phyloP scores from a whole-genome alignment of 2,329 filamentous ascomycete genomes.

The Tolypocladium amazonense region DNA sequence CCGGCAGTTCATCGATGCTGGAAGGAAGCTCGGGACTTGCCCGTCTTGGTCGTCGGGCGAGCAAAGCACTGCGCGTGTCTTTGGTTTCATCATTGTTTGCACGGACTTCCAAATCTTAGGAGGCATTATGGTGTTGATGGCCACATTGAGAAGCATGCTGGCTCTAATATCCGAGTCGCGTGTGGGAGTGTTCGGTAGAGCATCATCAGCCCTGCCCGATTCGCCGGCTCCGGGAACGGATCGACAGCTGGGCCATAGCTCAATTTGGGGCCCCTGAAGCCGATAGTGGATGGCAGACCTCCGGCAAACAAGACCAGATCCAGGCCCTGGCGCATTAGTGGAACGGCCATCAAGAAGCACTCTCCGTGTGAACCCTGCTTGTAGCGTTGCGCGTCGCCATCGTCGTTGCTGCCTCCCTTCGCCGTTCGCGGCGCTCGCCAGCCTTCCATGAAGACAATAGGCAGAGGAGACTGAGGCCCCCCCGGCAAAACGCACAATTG shows the following conservation, averaged over 20 bases:
- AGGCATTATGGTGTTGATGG: background rate
- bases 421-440: background rate
- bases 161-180: background rate
- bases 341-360: background rate
- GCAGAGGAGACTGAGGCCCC: background rate
- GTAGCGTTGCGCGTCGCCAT: background rate
- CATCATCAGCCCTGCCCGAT: background rate
- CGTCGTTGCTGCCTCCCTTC: background rate
- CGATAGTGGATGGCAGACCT: background rate
- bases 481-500: background rate
- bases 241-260: background rate
- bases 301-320: background rate
- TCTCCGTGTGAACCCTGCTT: background rate
- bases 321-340: background rate
- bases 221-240: background rate
- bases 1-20: background rate
- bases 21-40: background rate
- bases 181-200: background rate
- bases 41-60: background rate
- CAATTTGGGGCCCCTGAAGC: background rate
- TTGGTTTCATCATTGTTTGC: background rate
- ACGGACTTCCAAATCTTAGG: background rate
- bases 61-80: background rate
- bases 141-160: background rate
- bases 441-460: background rate